These are phyloP conservation scores for Helicostylum pulchrum DNA, from an alignment of 192 early-diverging fungal species.

Conservation along the genomic window DNA sequence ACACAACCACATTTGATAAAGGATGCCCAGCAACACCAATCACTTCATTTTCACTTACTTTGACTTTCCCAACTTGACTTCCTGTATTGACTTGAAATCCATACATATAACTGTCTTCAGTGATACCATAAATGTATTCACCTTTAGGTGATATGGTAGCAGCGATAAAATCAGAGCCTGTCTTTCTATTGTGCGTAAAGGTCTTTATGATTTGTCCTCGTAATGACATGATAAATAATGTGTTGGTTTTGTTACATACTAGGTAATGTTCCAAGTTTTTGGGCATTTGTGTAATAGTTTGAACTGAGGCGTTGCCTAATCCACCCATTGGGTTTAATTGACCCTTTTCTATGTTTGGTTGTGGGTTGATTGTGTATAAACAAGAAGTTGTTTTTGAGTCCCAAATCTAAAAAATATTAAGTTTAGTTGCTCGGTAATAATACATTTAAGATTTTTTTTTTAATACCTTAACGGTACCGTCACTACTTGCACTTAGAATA, in stretches of 20 bases:
- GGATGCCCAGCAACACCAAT: constrained; percentile 83
- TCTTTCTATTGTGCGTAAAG: constrained; percentile 46
- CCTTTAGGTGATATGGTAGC: constrained; percentile 72
- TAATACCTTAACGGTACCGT: constrained; percentile 79
- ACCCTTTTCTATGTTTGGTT: constrained; percentile 33
- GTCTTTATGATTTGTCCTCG: constrained; percentile 59
- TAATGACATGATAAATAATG: constrained; percentile 65
- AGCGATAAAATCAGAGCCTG: constrained; percentile 49
- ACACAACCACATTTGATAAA: constrained; percentile 72
- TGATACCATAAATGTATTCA: constrained; percentile 76
- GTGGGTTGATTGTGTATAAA: constrained; percentile 58
- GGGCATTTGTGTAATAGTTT: constrained; percentile 60
- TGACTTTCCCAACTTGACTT: constrained; percentile 36
- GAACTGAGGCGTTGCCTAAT: constrained; percentile 51
- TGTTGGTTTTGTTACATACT: constrained; percentile 75
- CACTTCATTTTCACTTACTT: constrained; percentile 63
- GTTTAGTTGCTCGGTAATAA: not conserved
- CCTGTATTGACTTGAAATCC: constrained; percentile 68
- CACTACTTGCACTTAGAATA: constrained; percentile 78
- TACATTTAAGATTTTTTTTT: not conserved
- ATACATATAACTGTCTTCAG: constrained; percentile 66
- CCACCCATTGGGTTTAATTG: constrained; percentile 42
- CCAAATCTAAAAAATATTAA: constrained; percentile 69
- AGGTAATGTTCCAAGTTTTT: constrained; percentile 63
- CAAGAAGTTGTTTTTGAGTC: constrained; percentile 74